Conservation (phyloP, 106 monocot species). For the Dioscorea alata region DNA sequence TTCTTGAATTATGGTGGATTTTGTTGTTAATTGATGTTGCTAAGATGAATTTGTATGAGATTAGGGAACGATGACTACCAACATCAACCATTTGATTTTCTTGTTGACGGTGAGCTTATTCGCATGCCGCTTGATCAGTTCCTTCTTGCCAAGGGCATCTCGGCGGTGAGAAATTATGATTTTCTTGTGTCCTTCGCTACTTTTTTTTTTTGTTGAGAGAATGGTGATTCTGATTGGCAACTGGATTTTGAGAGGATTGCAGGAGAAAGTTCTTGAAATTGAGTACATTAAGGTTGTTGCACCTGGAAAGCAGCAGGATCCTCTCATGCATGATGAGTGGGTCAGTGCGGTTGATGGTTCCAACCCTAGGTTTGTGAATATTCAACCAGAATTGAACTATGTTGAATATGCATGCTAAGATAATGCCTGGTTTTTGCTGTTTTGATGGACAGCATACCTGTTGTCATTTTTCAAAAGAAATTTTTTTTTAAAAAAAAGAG, state of each 20-base stretch:
- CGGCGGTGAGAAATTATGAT: constrained; percentile 44
- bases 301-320: constrained; percentile 61
- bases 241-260: not conserved
- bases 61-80: constrained; percentile 44
- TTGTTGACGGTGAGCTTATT: constrained; percentile 80
- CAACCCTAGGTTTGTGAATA: constrained; percentile 39
- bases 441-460: not conserved
- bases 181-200: not conserved
- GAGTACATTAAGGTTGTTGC: constrained; percentile 74
- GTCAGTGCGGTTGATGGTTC: constrained; percentile 91
- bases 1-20: not conserved
- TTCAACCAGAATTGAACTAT: too few species aligned
- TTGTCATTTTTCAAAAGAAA: too few species aligned
- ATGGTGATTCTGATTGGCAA: not conserved
- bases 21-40: not conserved
- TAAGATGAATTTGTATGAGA: not conserved
- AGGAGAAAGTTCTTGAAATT: constrained; percentile 89
- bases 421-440: not conserved
- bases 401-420: too few species aligned
- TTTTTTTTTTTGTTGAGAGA: too few species aligned
- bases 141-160: constrained; percentile 72
- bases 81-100: constrained; percentile 75
- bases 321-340: constrained; percentile 88
- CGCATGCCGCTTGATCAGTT: constrained; percentile 79
- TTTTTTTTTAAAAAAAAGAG: not conserved